These are phyloP conservation scores for Ascochyta pisi DNA, from an alignment of 2,329 filamentous ascomycete genomes.

Conservation along the genomic window DNA sequence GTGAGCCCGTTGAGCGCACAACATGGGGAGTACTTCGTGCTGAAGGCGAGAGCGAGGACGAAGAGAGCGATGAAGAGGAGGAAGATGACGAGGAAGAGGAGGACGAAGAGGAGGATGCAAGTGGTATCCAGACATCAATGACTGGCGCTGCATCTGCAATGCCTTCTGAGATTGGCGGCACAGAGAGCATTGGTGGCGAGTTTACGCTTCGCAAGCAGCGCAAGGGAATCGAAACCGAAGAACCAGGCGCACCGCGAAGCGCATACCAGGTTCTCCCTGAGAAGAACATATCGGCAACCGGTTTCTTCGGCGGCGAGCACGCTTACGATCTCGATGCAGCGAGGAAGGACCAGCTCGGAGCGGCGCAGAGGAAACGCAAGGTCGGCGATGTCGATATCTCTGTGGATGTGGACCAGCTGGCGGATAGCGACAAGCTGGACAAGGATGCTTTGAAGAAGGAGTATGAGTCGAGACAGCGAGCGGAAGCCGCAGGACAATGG, in stretches of 20 bases:
- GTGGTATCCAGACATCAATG: constrained; percentile 73
- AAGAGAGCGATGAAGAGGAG: constrained; percentile 64
- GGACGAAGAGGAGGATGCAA: constrained; percentile 67
- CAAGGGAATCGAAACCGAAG: constrained; percentile 83
- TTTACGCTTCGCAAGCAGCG: constrained; percentile 90
- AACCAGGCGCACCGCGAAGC: constrained; percentile 71
- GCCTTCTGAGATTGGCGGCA: constrained; percentile 77
- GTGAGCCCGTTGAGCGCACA: constrained; percentile 83
- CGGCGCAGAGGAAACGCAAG: constrained; percentile 85
- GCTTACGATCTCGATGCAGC: constrained; percentile 82
- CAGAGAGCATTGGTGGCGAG: constrained; percentile 81
- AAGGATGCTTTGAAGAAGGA: constrained; percentile 82
- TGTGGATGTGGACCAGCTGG: constrained; percentile 83
- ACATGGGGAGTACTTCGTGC: constrained; percentile 93
- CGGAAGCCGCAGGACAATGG: constrained; percentile 67
- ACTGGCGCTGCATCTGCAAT: constrained; percentile 75
- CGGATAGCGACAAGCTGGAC: constrained; percentile 75
- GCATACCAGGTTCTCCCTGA: constrained; percentile 93
- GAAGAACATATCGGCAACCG: constrained; percentile 81
- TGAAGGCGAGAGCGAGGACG: constrained; percentile 73
- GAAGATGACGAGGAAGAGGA: constrained; percentile 71
- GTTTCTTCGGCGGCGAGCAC: constrained; percentile 95
- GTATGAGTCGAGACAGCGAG: constrained; percentile 75
- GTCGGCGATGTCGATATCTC: constrained; percentile 93
- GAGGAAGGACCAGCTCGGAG: constrained; percentile 70